Evolutionary conservation across 495 filamentous ascomycete genomes (phyloP).

Genomic region (Parachaetomium inaequale): DNA sequence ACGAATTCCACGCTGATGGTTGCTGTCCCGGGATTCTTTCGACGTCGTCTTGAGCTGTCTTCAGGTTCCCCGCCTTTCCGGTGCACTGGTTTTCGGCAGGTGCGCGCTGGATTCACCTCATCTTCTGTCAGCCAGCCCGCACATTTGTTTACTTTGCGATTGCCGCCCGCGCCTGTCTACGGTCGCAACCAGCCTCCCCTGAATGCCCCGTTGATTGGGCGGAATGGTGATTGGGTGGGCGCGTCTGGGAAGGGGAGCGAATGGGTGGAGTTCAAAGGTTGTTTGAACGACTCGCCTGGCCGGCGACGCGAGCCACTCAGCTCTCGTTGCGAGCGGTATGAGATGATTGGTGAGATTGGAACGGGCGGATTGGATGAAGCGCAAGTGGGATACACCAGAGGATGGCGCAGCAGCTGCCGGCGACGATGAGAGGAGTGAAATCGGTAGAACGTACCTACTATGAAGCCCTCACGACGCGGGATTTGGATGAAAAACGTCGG

Average conservation of each 20-base stretch:
- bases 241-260: slow-evolving; percentile 28
- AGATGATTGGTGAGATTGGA: slow-evolving; percentile 40
- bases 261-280: slow-evolving; percentile 35
- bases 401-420: slow-evolving; percentile 8
- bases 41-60: slow-evolving; percentile 9
- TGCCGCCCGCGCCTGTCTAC: background rate
- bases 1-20: background rate
- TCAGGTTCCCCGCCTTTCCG: slow-evolving; percentile 7
- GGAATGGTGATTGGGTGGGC: slow-evolving; percentile 32
- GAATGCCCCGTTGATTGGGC: slow-evolving; percentile 32
- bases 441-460: slow-evolving; percentile 18
- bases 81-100: slow-evolving; percentile 1
- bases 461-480: slow-evolving; percentile 12
- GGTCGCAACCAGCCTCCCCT: slow-evolving; percentile 23
- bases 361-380: slow-evolving; percentile 24
- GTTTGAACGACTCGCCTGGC: slow-evolving; percentile 31
- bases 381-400: background rate
- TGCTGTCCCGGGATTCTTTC: background rate
- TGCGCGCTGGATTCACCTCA: background rate
- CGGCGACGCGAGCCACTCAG: slow-evolving; percentile 35
- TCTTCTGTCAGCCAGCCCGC: background rate
- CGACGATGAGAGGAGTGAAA: background rate
- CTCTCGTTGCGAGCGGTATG: slow-evolving; percentile 34
- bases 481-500: slow-evolving; percentile 9
- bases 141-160: slow-evolving; percentile 33